phyloP scores from a whole-genome alignment of 257 asterid species.

The Coffea canephora region DNA sequence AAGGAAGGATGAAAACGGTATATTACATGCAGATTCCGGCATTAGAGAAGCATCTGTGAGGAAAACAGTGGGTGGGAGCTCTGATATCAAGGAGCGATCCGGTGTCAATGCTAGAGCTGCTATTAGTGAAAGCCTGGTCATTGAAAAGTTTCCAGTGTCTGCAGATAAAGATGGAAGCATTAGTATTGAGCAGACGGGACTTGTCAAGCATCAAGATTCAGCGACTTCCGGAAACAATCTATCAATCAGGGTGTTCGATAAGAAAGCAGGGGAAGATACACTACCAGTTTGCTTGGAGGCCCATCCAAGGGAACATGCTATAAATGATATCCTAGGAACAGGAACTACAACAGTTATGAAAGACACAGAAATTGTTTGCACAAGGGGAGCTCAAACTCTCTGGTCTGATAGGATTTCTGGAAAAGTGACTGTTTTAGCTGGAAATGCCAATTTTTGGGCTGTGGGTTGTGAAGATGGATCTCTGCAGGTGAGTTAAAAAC shows the following conservation, averaged over 20 bases:
- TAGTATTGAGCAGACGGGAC: constrained; percentile 62
- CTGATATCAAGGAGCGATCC: constrained; percentile 54
- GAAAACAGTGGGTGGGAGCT: constrained; percentile 43
- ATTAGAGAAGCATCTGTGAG: constrained; percentile 47
- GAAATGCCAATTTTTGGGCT: constrained; percentile 96
- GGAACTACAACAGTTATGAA: constrained; percentile 55
- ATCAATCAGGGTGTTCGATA: constrained; percentile 65
- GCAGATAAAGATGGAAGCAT: constrained; percentile 54
- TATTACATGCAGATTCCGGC: constrained; percentile 32
- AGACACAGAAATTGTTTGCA: constrained; percentile 81
- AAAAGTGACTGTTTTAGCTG: constrained; percentile 87
- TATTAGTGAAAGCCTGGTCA: constrained; percentile 72
- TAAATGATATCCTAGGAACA: constrained; percentile 61
- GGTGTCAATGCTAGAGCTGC: constrained; percentile 80
- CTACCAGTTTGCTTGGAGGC: constrained; percentile 84
- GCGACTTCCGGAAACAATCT: constrained; percentile 44
- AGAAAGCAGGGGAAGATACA: constrained; percentile 61
- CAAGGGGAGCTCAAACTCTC: constrained; percentile 56
- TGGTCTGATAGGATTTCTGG: constrained; percentile 95
- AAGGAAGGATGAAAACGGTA: constrained; percentile 44
- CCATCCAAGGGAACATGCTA: constrained; percentile 79
- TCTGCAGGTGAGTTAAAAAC: constrained; percentile 59
- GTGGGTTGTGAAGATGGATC: constrained; percentile 98
- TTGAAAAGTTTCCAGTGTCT: constrained; percentile 71
- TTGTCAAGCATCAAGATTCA: constrained; percentile 23